phyloP scores from a whole-genome alignment of 805 yeast genomes.

The Kregervanrija pseudodelftensis region DNA sequence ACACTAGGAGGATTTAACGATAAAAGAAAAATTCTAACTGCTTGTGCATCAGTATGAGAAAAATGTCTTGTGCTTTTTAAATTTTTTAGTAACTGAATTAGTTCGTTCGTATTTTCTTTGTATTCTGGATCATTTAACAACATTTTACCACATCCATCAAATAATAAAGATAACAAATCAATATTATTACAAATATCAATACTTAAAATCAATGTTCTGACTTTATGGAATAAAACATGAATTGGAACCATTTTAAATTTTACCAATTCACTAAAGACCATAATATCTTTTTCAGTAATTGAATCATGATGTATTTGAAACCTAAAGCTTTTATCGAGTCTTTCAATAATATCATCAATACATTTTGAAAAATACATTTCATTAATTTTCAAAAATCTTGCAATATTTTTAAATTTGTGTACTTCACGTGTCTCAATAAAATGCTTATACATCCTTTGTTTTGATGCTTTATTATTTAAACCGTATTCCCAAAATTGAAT shows the following conservation, averaged over 20 bases:
- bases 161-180: conserved; percentile 61
- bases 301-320: conserved; percentile 48
- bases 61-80: conserved; percentile 43
- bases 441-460: conserved; percentile 49
- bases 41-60: conserved; percentile 47
- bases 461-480: conserved; percentile 68
- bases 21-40: conserved; percentile 49
- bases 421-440: conserved; percentile 43
- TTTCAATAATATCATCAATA: conserved; percentile 42
- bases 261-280: conserved; percentile 65
- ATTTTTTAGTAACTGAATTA: conserved; percentile 49
- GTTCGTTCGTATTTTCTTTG: conserved; percentile 49
- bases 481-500: conserved; percentile 39
- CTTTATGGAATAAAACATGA: conserved; percentile 66
- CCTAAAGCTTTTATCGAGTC: conserved; percentile 54
- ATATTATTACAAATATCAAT: conserved; percentile 49
- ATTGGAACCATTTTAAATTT: conserved; percentile 69
- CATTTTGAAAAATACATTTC: conserved; percentile 41
- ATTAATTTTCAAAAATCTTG: conserved; percentile 64
- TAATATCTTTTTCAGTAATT: conserved; percentile 49
- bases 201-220: conserved; percentile 51
- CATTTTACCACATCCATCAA: conserved; percentile 68
- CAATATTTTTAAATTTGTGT: conserved; percentile 42
- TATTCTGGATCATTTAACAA: conserved; percentile 53
- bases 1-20: conserved; percentile 50